phyloP scores from a whole-genome alignment of 345 rosid genomes.

The Physaria fendleri region DNA sequence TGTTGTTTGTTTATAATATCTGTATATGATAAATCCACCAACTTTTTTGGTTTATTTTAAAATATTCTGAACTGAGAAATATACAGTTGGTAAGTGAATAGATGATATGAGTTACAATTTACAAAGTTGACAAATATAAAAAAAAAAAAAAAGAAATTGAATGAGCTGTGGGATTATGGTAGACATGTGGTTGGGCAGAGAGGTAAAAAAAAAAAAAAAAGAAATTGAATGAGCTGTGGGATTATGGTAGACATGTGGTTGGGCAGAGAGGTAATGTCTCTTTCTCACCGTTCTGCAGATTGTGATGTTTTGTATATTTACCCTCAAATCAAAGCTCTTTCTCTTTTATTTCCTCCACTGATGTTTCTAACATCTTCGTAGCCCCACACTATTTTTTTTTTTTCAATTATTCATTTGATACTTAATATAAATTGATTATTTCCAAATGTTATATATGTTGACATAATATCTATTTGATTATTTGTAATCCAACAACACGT shows the following conservation, averaged over 20 bases:
- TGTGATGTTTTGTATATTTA: slow-evolving; percentile 24
- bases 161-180: slow-evolving; percentile 35
- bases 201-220: no score
- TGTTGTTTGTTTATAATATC: background rate
- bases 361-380: slow-evolving; percentile 15
- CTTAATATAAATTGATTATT: background rate
- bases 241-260: slow-evolving; percentile 35
- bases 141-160: slow-evolving; percentile 5
- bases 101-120: slow-evolving; percentile 2
- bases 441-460: background rate
- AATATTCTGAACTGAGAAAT: background rate
- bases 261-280: slow-evolving; percentile 35
- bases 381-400: slow-evolving; percentile 1
- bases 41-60: background rate
- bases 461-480: background rate
- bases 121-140: slow-evolving; percentile 17
- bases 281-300: slow-evolving; percentile 23
- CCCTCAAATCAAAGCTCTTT: slow-evolving; percentile 15
- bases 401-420: background rate
- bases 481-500: background rate
- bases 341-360: slow-evolving; percentile 15
- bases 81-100: background rate
- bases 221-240: slow-evolving; percentile 30
- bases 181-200: slow-evolving; percentile 36
- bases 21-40: background rate